A percentile compares a stretch with the other conserved stretches of the same genome.
phyloP scores from a whole-genome alignment of 257 asterid genomes.

The Ilex aquifolium region DNA sequence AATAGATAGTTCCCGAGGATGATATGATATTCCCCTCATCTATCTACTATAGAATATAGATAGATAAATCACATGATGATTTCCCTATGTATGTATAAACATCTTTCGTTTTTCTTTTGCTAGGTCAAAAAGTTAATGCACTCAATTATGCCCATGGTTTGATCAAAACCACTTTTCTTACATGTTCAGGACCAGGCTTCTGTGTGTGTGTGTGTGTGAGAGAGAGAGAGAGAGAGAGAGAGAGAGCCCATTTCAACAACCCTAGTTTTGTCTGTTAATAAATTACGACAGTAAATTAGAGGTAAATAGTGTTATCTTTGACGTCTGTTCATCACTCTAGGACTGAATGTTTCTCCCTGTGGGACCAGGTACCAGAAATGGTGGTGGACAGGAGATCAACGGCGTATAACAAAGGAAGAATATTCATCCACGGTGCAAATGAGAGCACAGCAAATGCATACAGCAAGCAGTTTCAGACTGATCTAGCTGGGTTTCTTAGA shows the following conservation, averaged over 20 bases:
- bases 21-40: too few species aligned
- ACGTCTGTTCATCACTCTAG: too few species aligned
- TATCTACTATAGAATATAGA: too few species aligned
- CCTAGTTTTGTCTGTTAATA: too few species aligned
- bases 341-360: background rate
- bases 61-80: too few species aligned
- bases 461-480: conserved; percentile 74
- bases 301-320: too few species aligned
- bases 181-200: background rate
- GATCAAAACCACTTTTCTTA: background rate
- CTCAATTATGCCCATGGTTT: conserved; percentile 14
- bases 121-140: conserved; percentile 16
- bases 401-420: conserved; percentile 75
- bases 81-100: background rate
- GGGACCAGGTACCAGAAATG: conserved; percentile 61
- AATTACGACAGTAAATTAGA: too few species aligned
- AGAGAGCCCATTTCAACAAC: background rate
- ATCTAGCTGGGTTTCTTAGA: conserved; percentile 56
- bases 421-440: conserved; percentile 87
- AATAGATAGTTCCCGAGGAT: too few species aligned
- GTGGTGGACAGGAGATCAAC: conserved; percentile 67
- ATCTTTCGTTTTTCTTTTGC: conserved; percentile 3
- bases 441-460: conserved; percentile 69
- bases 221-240: background rate
- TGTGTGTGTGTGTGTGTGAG: too few species aligned